phyloP scores from a whole-genome alignment of 2,329 filamentous ascomycete species.

The Amphichorda felina region DNA sequence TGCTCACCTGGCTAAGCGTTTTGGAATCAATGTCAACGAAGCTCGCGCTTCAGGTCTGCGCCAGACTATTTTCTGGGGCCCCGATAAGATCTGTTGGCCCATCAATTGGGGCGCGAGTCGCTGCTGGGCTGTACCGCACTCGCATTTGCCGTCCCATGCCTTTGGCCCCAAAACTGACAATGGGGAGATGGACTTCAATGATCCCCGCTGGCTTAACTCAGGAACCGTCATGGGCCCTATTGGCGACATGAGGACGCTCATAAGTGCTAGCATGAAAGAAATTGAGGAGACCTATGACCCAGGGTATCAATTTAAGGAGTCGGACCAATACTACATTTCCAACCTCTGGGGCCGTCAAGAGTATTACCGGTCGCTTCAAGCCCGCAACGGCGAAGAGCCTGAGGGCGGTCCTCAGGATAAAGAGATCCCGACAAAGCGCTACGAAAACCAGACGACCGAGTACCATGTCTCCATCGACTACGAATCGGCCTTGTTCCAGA shows the following conservation, averaged over 20 bases:
- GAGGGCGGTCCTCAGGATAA: slow-evolving; percentile 8
- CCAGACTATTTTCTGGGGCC: slow-evolving; percentile 29
- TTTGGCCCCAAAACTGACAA: slow-evolving; percentile 24
- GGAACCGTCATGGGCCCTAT: slow-evolving; percentile 31
- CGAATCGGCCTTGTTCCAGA: slow-evolving; percentile 26
- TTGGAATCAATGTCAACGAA: slow-evolving; percentile 25
- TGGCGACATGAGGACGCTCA: slow-evolving; percentile 12
- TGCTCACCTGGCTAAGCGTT: slow-evolving; percentile 32
- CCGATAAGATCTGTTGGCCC: slow-evolving; percentile 32
- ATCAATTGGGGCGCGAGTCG: slow-evolving; percentile 19
- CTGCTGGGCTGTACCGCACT: slow-evolving; percentile 26
- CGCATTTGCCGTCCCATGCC: slow-evolving; percentile 15
- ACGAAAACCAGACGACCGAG: slow-evolving; percentile 12
- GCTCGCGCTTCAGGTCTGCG: slow-evolving; percentile 16
- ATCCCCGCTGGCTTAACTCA: slow-evolving; percentile 30
- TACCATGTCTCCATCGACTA: slow-evolving; percentile 27
- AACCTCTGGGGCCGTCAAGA: slow-evolving; percentile 30
- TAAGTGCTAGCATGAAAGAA: slow-evolving; percentile 14
- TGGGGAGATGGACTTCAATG: slow-evolving; percentile 15
- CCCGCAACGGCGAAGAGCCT: slow-evolving; percentile 7
- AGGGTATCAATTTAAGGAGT: slow-evolving; percentile 17
- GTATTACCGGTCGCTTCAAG: slow-evolving; percentile 20
- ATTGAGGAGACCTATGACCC: slow-evolving; percentile 9
- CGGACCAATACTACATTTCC: slow-evolving; percentile 30
- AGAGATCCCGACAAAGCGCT: slow-evolving; percentile 7